Base-by-base conservation (phyloP, 1,139 yeast species). In the Wickerhamomyces sp. region DNA sequence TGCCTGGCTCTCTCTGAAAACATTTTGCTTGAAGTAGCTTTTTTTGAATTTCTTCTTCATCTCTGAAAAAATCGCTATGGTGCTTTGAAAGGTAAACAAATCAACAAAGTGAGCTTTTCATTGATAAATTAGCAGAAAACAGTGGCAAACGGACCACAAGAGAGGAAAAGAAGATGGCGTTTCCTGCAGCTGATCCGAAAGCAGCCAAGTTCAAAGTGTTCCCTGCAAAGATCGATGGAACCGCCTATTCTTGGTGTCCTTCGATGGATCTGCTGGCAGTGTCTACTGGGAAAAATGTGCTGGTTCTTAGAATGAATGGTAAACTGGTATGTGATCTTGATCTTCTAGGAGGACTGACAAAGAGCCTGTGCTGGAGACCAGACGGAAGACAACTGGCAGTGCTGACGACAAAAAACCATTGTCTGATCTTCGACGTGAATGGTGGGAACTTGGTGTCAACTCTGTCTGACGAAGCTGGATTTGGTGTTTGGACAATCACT, bases 271-370 rank as follows among this genome's bases (percentile, higher is more conserved):
- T 80, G 38, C 56, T 80, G 36, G 74, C 79, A 27, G 63, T 78
- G 6, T 68, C 76, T 67, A 55, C 63, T 4, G 43, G 73, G 42
- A 69, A 67, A 41, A 72, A 66, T 47, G 71, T 79, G 23, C 70
- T 77, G 72, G 74, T 79, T 14, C 77, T 73, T 49, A 66, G 86
- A 39, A 62, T 75, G 41, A 76, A 75, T 50, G 85, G 84, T 0
- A 79, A 76, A 50, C 59, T 78, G 42, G 78, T 79, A 7, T 79
- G 79, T 68, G 52, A 51, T 8, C 42, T 50, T 4, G 34, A 42
- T 0, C 66, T 57, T 66, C 67, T 52, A 64, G 66, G 46, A 55
- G 74, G 30, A 54, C 58, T 42, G 4, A 71, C 72, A 14, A 59
- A 64, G 7, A 58, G 64, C 10, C 62, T 76, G n/a, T 45, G 53